Percentiles rank a stretch among this genome's conserved stretches.
phyloP scores from a whole-genome alignment of 257 asterid genomes.

The Solanum clarkiae region DNA sequence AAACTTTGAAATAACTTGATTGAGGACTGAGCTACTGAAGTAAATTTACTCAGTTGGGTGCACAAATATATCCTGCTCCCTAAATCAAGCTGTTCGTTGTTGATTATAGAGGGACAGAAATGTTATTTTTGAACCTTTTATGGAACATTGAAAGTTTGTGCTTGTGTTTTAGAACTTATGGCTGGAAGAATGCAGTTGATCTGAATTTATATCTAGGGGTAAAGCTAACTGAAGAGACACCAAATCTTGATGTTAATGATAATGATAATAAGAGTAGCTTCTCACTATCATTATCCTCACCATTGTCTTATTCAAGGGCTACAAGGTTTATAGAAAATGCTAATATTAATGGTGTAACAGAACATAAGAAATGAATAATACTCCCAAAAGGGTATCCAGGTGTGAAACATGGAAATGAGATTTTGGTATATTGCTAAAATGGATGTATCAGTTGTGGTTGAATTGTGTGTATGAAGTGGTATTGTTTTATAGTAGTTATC shows the following conservation, averaged over 20 bases:
- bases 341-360: background rate
- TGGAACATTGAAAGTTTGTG: background rate
- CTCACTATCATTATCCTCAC: conserved; percentile 30
- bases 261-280: conserved; percentile 22
- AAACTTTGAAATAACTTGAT: background rate
- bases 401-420: background rate
- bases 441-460: background rate
- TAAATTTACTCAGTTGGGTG: background rate
- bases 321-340: conserved; percentile 26
- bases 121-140: background rate
- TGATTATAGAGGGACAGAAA: background rate
- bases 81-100: background rate
- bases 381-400: too few species aligned
- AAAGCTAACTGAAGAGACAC: background rate
- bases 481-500: too few species aligned
- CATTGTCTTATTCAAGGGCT: conserved; percentile 9
- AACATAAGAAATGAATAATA: conserved; percentile 6
- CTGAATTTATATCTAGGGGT: conserved; percentile 50
- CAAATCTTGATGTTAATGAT: conserved; percentile 1
- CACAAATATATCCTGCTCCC: background rate
- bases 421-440: background rate
- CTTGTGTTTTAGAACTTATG: too few species aligned
- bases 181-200: conserved; percentile 4
- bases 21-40: background rate
- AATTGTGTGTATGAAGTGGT: background rate